Evolutionary conservation across 306 rosid species (phyloP), one percentile per base, ranked within the genome.

Genomic region (Cyclanthera cordifolia): DNA sequence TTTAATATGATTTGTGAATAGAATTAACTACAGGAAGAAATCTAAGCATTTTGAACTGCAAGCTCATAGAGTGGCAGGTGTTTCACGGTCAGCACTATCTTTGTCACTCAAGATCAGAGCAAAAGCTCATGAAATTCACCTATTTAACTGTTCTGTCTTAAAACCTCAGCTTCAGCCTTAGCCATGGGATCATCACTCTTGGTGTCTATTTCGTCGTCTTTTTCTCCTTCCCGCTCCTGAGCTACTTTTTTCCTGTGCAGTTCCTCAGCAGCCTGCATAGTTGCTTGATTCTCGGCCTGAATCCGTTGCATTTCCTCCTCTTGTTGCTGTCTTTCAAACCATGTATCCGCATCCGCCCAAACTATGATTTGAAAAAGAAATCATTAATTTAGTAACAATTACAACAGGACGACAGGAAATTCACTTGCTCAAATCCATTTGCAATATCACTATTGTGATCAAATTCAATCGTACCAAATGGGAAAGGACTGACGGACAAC

Each of bases 291-390:
- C 81, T 90, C 96, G 0, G 94, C 83, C 78, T 90, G 96, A 47
- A 90, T 69, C 0, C 85, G 82, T 43, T 84, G 94, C 96, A 93
- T 90, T 55, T 93, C 96, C 82, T 93, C 98, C 76, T 93, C 98
- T 71, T 89, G 98, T 70, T 89, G 98, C 82, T 93, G 98, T 28
- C 96, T 71, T 82, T 89, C 96, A 81, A 93, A 93, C 96, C 95
- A 93, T 0, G 98, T 93, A 85, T 93, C 98, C 19, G 98, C 98
- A 78, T 93, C 98, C 69, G 96, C 98, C 98, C 98, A 93, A 75
- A 93, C 98, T 92, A 72, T 21, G 67, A 8, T 19, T 69, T 57
- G 13, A n/a, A n/a, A 60, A 17, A 8, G 28, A 70, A 19, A 4
- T 3, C 56, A n/a, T 39, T n/a, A n/a, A n/a, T n/a, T n/a, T 43